Base-by-base conservation (phyloP, 306 rosid genomes). In the Trichosanthes cucumerina region DNA sequence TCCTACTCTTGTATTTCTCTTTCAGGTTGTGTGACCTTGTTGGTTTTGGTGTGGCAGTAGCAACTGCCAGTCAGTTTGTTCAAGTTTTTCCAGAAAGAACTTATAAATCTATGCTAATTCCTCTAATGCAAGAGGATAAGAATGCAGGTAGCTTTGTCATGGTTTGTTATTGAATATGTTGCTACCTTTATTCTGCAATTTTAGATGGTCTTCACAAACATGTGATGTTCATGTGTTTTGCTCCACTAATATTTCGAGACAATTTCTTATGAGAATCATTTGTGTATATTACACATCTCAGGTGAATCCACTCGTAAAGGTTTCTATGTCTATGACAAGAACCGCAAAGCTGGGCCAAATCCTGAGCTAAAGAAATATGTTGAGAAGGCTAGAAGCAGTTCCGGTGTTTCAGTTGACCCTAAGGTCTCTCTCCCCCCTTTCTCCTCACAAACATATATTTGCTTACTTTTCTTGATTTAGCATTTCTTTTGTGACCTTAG, bases 21-120 rank as follows among this genome's bases (percentile, higher is more conserved):
- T 88, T 86, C 88, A 95, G 99, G 83, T 88, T 95, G 91, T 86
- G 50, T 78, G 99, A 92, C 78, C 88, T 95, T 19, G 97, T 95
- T 83, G 97, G 99, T 72, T 95, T 95, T 84, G 99, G 97, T 0
- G 96, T 92, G 87, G 96, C 93, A 4, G 60, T 86, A 79, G 99
- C 97, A 38, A 86, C 93, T 78, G 92, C 90, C 82, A 19, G 47
- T 16, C 96, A 91, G 80, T 91, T 85, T 81, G 21, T 86, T 52
- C 73, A 80, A 79, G 84, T 82, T 72, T 95, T 90, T 88, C 91
- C 99, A 28, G 96, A 92, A 81, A 78, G 97, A 84, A 90, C 90
- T 4, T 91, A 90, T 81, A 95, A 83, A 84, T 95, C 99, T 63
- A 75, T 90, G 97, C 88, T 95, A 78, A 85, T 95, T 79, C 93